Evolutionary conservation across 2,329 filamentous ascomycete species (phyloP).

Genomic region (Pleurostoma richardsiae): DNA sequence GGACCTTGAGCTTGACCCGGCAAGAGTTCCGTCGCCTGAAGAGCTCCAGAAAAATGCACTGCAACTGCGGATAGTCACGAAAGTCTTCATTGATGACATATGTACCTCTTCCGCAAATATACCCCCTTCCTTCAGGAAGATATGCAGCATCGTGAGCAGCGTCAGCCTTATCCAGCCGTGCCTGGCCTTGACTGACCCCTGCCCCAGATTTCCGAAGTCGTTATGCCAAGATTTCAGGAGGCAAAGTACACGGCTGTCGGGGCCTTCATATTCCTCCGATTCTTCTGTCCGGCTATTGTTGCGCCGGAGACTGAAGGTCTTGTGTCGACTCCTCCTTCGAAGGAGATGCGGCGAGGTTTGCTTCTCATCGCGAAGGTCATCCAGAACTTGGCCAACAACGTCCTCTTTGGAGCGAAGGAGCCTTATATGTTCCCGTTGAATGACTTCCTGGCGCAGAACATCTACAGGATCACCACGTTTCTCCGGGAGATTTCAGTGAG

Average conservation of each 20-base stretch:
- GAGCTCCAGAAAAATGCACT: constrained; percentile 62
- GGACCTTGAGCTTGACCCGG: constrained; percentile 63
- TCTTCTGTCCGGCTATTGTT: constrained; percentile 69
- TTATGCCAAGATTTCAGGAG: constrained; percentile 59
- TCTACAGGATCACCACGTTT: constrained; percentile 63
- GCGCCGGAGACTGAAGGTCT: constrained; percentile 64
- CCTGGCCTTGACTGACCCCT: neutral
- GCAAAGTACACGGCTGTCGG: constrained; percentile 69
- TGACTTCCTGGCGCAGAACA: constrained; percentile 63
- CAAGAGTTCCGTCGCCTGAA: constrained; percentile 53
- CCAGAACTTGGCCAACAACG: constrained; percentile 68
- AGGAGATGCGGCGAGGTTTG: constrained; percentile 64
- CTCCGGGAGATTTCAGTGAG: constrained; percentile 60
- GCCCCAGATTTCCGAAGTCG: constrained; percentile 50
- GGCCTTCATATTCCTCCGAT: constrained; percentile 66
- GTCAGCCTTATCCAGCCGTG: neutral
- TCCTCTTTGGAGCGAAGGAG: constrained; percentile 67
- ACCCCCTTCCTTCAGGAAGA: constrained; percentile 59
- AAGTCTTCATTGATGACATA: constrained; percentile 68
- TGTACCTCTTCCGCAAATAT: constrained; percentile 58
- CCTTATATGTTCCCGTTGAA: constrained; percentile 69
- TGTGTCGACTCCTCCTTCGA: constrained; percentile 55
- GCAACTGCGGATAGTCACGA: constrained; percentile 62
- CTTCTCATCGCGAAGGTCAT: constrained; percentile 67
- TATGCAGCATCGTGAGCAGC: constrained; percentile 49